Evolutionary conservation across 352 stramenopile genomes (phyloP), one percentile per base, ranked within the genome.

Genomic region (Phytopythium delawarense): DNA sequence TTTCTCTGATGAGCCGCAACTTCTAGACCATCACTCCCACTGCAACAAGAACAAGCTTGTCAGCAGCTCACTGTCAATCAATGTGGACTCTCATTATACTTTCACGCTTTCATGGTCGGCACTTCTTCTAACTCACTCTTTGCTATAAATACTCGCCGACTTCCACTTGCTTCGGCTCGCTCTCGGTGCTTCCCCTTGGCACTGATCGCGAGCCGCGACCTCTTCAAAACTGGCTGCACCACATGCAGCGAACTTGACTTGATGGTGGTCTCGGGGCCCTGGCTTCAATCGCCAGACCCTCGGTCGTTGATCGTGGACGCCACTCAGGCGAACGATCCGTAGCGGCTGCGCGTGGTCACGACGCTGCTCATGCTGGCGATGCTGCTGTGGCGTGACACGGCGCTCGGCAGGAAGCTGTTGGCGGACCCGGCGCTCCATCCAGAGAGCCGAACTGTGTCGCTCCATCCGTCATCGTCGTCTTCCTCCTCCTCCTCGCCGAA

Each of bases 311-410:
- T 46, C 0, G 2, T 13, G 4, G 2, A 20, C 37, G 37, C 23
- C 23, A 9, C 23, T 58, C 34, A 58, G 28, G 34, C 39, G 32
- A 58, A 37, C 23, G 54, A 60, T 7, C 54, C 54, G 54, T 51
- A 60, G 37, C 54, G 54, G 18, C 54, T 51, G 37, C 54, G 54
- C 23, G 54, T 28, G 34, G 34, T 48, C 34, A 48, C 52, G 57
- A 73, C 67, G 61, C 53, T 67, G 39, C 32, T 40, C 30, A 72
- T 59, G 60, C 57, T 74, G 18, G 37, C 44, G 21, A 69, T 21
- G 28, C 62, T 76, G 51, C 63, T 71, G n/a, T 67, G 61, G 49
- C 67, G 57, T 51, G 70, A 78, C 7, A 58, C 60, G 39, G 65
- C 54, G 23, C 69, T 70, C 15, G 69, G 66, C 44, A 66, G 65